Evolutionary conservation across 2,329 filamentous ascomycete species (phyloP), one percentile per base, ranked within the genome.

Genomic region (Lachnellula occidentalis): DNA sequence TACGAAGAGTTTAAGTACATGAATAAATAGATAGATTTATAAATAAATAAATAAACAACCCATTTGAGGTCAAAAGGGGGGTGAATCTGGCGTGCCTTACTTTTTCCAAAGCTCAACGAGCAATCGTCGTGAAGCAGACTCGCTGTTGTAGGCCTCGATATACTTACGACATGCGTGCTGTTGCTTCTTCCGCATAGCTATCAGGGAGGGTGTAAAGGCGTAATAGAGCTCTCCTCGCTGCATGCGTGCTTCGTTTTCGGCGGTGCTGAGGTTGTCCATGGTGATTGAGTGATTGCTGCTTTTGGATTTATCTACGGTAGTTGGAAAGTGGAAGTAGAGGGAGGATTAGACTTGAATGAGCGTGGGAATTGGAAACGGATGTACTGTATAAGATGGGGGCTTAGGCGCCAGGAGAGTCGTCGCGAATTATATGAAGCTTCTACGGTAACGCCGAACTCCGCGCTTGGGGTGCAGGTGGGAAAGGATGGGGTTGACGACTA

Each of bases 151-250:
- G 0, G 81, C 78, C 47, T 74, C 76, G 70, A 90, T 92, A 73
- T 83, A 90, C 22, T 75, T 75, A 21, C 76, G 69, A 62, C 79
- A 83, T 0, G 88, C 87, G 34, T 73, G 70, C 42, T 76, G 76
- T 69, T 86, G 89, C 14, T 83, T 77, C n/a, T 73, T 72, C 17
- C 89, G 80, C 39, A 78, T 84, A 1, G 78, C 81, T 2, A 80
- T 71, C 4, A 94, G 73, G 34, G 87, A 80, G 0, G 88, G 85
- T 1, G 81, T 81, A 66, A 92, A 92, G 42, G 87, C 82, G 62
- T 84, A 79, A 70, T 90, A 92, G 11, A 92, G 77, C 67, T 92
- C 83, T 48, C 87, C 87, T 14, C 76, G 74, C 47, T 73, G 70
- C 85, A 89, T 90, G 24, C 76, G 75, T 41, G 71, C 69, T 37